Percentiles rank a stretch among this genome's conserved stretches.
These are phyloP conservation scores for Perkinsus olseni DNA, from an alignment of 169 alveolate genomes.

Conservation along the genomic window DNA sequence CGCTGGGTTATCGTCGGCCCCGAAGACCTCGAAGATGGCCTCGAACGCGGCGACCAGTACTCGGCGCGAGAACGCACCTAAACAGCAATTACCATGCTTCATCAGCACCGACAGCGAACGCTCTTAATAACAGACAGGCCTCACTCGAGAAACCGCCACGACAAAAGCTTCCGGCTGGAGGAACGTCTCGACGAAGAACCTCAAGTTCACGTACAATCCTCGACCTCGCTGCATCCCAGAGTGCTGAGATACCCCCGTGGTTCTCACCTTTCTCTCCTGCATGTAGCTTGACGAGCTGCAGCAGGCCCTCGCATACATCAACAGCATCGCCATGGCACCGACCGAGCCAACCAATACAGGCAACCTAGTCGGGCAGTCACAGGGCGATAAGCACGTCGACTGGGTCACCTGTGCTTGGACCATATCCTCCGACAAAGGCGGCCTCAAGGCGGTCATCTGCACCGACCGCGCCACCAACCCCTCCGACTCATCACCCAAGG, in stretches of 20 bases:
- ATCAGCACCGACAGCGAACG: no score
- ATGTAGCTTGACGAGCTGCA: neutral
- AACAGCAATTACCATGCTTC: no score
- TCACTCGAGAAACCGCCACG: no score
- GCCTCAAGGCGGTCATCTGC: neutral
- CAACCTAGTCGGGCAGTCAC: neutral
- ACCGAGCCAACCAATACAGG: neutral
- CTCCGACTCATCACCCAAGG: neutral
- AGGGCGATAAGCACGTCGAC: neutral
- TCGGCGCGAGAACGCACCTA: neutral
- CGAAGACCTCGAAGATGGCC: neutral
- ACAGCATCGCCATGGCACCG: neutral
- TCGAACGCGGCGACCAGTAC: neutral
- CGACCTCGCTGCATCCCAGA: no score
- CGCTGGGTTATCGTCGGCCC: neutral
- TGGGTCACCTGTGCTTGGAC: neutral
- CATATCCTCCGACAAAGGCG: neutral
- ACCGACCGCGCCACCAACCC: neutral
- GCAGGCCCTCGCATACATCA: neutral
- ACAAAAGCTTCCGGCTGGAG: no score
- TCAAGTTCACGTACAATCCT: no score
- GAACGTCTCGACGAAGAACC: no score
- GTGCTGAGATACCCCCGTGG: no score
- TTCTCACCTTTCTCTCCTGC: neutral
- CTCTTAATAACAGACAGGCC: no score